phyloP scores from a whole-genome alignment of 176 grass and related monocot species.

The Coix lacrymajobi region DNA sequence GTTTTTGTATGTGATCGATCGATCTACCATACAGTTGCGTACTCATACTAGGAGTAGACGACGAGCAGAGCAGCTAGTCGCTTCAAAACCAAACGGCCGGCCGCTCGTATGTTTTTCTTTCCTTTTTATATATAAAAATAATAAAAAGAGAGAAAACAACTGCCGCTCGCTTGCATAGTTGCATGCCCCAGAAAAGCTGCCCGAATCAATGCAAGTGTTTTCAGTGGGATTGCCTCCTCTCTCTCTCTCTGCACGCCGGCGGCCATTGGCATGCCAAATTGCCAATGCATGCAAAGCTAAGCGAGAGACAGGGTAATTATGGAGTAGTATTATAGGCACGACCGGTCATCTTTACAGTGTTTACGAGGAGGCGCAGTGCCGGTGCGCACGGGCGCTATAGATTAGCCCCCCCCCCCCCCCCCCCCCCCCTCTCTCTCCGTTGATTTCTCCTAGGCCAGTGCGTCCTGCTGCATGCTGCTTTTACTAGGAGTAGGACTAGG shows the following conservation, averaged over 20 bases:
- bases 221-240: conserved; percentile 45
- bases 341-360: conserved; percentile 37
- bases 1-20: neutral
- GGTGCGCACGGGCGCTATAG: conserved; percentile 36
- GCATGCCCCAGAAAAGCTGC: conserved; percentile 51
- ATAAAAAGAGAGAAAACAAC: neutral
- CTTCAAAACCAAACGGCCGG: neutral
- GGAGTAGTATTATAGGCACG: conserved; percentile 13
- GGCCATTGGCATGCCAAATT: neutral
- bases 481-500: neutral
- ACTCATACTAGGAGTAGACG: neutral
- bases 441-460: conserved; percentile 74
- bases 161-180: neutral
- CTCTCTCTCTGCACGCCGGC: neutral
- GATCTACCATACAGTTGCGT: too few relatives aligned
- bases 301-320: conserved; percentile 11
- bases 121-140: too few relatives aligned
- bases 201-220: conserved; percentile 52
- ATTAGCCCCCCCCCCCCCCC: neutral
- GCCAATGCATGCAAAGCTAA: conserved; percentile 1
- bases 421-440: conserved; percentile 51
- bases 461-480: neutral
- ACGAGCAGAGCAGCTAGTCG: too few relatives aligned
- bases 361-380: conserved; percentile 49
- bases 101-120: neutral